These are phyloP conservation scores for Hypoxylon sp. DNA, from an alignment of 2,329 filamentous ascomycete genomes.

Conservation along the genomic window DNA sequence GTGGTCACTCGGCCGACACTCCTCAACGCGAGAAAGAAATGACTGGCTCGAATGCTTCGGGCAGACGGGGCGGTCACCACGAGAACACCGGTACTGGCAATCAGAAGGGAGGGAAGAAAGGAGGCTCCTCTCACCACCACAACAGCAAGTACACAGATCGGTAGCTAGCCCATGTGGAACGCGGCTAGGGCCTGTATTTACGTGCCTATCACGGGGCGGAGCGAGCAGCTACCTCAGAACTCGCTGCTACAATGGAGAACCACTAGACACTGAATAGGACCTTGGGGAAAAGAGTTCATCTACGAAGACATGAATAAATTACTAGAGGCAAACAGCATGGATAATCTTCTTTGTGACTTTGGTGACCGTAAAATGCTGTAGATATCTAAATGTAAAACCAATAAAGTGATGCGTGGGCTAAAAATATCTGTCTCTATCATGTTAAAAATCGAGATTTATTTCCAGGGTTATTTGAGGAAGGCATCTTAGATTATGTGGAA, in stretches of 20 bases:
- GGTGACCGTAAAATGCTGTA: not conserved
- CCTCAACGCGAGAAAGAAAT: constrained; percentile 11
- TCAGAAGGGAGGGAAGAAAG: constrained; percentile 25
- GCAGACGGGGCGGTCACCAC: constrained; percentile 29
- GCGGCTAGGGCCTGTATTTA: not conserved
- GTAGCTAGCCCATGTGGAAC: not conserved
- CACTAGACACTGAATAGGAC: not conserved
- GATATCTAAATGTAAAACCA: no score
- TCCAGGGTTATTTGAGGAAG: no score
- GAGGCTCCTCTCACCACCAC: constrained; percentile 17
- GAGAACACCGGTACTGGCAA: constrained; percentile 28
- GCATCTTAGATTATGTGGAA: no score
- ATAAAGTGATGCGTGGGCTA: no score
- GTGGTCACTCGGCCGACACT: not conserved
- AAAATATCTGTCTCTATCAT: no score
- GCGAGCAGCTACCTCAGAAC: not conserved
- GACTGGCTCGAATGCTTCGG: constrained; percentile 30
- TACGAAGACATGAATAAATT: no score
- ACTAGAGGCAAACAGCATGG: not conserved
- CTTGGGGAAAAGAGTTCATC: not conserved
- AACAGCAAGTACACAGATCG: constrained; percentile 11
- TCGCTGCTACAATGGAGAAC: not conserved
- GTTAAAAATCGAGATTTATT: no score
- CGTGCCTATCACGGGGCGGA: not conserved
- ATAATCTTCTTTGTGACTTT: not conserved